Percentiles rank a stretch among this genome's conserved stretches.
These are phyloP conservation scores for Protomyces pachydermus DNA, from an alignment of 1,139 yeast genomes.

Conservation along the genomic window DNA sequence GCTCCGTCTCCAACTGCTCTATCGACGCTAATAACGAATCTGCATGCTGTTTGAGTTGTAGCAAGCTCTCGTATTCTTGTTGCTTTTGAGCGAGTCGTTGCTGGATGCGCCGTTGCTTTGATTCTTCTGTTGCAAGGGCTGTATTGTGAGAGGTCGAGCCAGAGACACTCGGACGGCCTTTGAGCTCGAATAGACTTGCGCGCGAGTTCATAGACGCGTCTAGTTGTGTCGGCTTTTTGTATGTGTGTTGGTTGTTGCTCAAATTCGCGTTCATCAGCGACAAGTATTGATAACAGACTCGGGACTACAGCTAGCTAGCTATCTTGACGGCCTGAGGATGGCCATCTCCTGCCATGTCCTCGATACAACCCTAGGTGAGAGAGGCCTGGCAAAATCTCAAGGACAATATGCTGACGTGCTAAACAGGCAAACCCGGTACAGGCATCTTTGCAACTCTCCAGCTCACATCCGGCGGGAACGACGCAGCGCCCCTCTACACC, in stretches of 20 bases:
- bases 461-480: conserved; percentile 1
- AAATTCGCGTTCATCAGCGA: background rate
- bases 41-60: conserved; percentile 50
- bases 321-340: background rate
- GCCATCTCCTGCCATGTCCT: conserved; percentile 24
- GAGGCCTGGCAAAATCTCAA: too few species aligned
- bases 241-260: background rate
- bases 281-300: background rate
- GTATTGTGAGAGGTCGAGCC: too few species aligned
- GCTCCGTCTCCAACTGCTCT: conserved; percentile 48
- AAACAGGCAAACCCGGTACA: conserved; percentile 13
- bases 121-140: background rate
- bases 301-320: background rate
- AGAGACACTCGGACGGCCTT: background rate
- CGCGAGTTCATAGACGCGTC: background rate
- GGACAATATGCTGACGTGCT: background rate
- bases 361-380: conserved; percentile 18
- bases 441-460: conserved; percentile 1
- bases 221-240: background rate
- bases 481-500: conserved; percentile 9
- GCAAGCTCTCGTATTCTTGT: conserved; percentile 51
- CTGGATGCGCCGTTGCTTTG: background rate
- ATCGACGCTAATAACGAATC: conserved; percentile 48
- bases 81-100: conserved; percentile 42
- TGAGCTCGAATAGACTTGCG: background rate